Base-by-base conservation (phyloP, 1,284 basidiomycete genomes). In the Heliocybe sulcata region DNA sequence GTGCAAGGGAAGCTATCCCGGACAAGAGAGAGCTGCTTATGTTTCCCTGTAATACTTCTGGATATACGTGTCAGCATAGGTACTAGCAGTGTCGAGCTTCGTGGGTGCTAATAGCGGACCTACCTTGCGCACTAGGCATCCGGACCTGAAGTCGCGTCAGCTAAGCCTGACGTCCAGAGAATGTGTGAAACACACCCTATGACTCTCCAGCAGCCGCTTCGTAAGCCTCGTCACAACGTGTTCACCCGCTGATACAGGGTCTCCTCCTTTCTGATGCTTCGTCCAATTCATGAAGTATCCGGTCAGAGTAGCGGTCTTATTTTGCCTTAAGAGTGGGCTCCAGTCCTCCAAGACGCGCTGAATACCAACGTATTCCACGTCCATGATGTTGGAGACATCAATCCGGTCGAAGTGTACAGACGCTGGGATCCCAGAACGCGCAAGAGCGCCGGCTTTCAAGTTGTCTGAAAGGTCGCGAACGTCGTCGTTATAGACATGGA, bases 1-100 rank as follows among this genome's bases (percentile, higher is more conserved):
- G 55, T 11, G 50, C 59, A 6, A 61, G 60, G 20, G 61, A 55
- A 14, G 61, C 35, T 33, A 64, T 58, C 10, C 54, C 22, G 14
- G 22, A 25, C 4, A 29, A 6, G 4, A 49, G 27, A 16, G 12
- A 29, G n/a, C 22, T 49, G 47, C 12, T 11, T n/a, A 29, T 22
- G 22, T 23, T 29, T 3, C 47, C 47, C 6, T 29, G 9, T n/a
- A n/a, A n/a, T n/a, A n/a, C n/a, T n/a, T n/a, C n/a, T n/a, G n/a
- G n/a, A n/a, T n/a, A 19, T n/a, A 25, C 45, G 9, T 47, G 8
- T 9, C 16, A 25, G 23, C 23, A 47, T 25, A 19, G 16, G 23
- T n/a, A n/a, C n/a, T n/a, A n/a, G n/a, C n/a, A n/a, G n/a, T n/a
- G n/a, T n/a, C n/a, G n/a, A n/a, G n/a, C n/a, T n/a, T n/a, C n/a